A percentile compares a stretch with the other conserved stretches of the same genome.
Conservation (phyloP, 371 early-diverging fungal species). For the Syncephalastrum contaminatum region DNA sequence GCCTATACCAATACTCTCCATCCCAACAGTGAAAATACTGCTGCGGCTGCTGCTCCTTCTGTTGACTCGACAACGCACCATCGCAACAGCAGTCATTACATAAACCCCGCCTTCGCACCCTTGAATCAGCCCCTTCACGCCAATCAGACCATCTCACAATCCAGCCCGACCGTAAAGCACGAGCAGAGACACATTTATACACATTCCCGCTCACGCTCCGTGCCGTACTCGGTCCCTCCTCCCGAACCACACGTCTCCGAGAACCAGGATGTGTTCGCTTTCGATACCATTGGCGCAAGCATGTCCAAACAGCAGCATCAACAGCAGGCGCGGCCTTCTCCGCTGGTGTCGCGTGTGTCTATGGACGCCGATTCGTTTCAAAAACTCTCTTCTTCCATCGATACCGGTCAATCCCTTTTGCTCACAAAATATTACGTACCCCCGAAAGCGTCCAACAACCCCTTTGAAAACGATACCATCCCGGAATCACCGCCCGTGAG, state of each 20-base stretch:
- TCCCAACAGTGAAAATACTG: no score
- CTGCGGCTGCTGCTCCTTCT: no score
- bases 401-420: constrained; percentile 38
- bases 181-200: constrained; percentile 21
- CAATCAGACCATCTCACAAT: constrained; percentile 3
- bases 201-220: constrained; percentile 40
- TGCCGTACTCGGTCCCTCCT: constrained; percentile 17
- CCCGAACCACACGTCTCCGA: constrained; percentile 1
- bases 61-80: no score
- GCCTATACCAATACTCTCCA: no score
- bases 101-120: neutral
- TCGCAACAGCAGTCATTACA: no score
- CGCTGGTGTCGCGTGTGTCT: constrained; percentile 26
- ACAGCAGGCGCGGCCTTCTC: constrained; percentile 20
- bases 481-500: constrained; percentile 9
- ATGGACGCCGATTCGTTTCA: constrained; percentile 28
- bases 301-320: constrained; percentile 12
- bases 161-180: constrained; percentile 5
- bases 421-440: constrained; percentile 44
- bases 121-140: constrained; percentile 7
- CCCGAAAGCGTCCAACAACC: constrained; percentile 24
- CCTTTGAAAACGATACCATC: constrained; percentile 15
- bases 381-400: constrained; percentile 15
- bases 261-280: constrained; percentile 11
- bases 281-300: constrained; percentile 17